Evolutionary conservation across 257 asterid species (phyloP).

Genomic region (Ehretia macrophylla): DNA sequence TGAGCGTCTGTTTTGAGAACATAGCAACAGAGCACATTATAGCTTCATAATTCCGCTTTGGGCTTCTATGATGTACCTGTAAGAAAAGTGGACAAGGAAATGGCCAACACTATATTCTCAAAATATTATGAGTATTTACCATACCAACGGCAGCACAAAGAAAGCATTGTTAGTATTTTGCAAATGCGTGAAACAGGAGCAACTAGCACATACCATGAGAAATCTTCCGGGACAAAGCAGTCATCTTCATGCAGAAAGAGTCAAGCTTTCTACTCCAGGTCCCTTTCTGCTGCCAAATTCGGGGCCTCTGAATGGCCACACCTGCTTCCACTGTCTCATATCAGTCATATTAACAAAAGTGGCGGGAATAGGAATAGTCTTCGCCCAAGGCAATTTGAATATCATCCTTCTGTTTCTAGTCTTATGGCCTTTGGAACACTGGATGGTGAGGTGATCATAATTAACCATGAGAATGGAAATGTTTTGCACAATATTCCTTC

Average conservation of each 20-base stretch:
- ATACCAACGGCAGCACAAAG: conserved; percentile 47
- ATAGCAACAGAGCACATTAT: conserved; percentile 29
- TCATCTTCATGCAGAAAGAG: conserved; percentile 29
- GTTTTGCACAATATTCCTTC: conserved; percentile 34
- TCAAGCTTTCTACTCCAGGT: conserved; percentile 54
- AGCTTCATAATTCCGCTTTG: conserved; percentile 21
- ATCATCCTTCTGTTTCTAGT: conserved; percentile 66
- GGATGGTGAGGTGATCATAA: conserved; percentile 69
- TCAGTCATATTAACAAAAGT: conserved; percentile 11
- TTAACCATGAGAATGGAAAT: conserved; percentile 70
- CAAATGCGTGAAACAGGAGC: conserved; percentile 55
- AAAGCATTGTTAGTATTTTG: conserved; percentile 45
- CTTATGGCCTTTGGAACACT: conserved; percentile 84
- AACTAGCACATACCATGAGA: conserved; percentile 14
- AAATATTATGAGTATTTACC: conserved; percentile 66
- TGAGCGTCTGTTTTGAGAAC: conserved; percentile 29
- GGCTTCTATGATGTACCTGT: conserved; percentile 24
- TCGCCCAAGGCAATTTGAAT: conserved; percentile 86
- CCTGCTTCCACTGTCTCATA: conserved; percentile 32
- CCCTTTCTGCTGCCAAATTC: conserved; percentile 62
- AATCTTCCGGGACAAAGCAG: conserved; percentile 17
- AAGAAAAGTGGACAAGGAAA: conserved; percentile 26
- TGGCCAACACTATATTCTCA: conserved; percentile 43
- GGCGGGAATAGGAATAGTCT: conserved; percentile 35
- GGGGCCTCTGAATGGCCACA: conserved; percentile 40